Evolutionary conservation across 768 basidiomycete species (phyloP).

Genomic region (Mycena rosella): DNA sequence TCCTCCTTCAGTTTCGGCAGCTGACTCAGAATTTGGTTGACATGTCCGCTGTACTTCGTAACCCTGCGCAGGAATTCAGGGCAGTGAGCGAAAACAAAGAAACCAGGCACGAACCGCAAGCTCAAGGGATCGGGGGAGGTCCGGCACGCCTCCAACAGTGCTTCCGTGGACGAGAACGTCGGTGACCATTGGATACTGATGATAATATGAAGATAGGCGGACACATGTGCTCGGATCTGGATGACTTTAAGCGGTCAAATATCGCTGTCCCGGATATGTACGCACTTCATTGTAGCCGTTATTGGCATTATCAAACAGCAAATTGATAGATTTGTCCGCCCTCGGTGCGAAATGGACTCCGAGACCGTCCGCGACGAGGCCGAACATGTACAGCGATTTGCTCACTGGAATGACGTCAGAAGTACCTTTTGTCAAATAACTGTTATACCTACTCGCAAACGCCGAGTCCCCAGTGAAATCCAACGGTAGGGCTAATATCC

Average conservation of each 20-base stretch:
- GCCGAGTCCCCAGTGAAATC: conserved; percentile 91
- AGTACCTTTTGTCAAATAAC: background rate
- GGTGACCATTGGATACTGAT: conserved; percentile 77
- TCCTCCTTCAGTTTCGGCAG: conserved; percentile 80
- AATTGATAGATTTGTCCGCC: conserved; percentile 75
- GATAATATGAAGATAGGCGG: conserved; percentile 71
- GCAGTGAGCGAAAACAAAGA: conserved; percentile 1
- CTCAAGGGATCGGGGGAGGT: conserved; percentile 68
- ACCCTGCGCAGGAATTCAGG: conserved; percentile 52
- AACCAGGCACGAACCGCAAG: conserved; percentile 59
- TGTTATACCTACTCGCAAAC: conserved; percentile 75
- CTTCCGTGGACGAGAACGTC: conserved; percentile 65
- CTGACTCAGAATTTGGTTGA: conserved; percentile 67
- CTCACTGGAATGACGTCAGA: conserved; percentile 64
- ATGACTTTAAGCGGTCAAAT: conserved; percentile 5
- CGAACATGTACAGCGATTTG: conserved; percentile 77
- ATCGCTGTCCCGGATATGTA: conserved; percentile 6
- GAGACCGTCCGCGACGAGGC: conserved; percentile 73
- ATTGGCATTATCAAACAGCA: conserved; percentile 81
- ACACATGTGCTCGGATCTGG: conserved; percentile 79
- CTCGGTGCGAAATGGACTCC: conserved; percentile 75
- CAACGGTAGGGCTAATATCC: conserved; percentile 79
- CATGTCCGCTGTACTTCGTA: conserved; percentile 66
- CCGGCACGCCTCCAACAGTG: conserved; percentile 69
- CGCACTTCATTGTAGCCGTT: conserved; percentile 89